Percentiles rank a stretch among this genome's conserved stretches.
phyloP scores from a whole-genome alignment of 108 stramenopile species.

The Licmophora abbreviata region DNA sequence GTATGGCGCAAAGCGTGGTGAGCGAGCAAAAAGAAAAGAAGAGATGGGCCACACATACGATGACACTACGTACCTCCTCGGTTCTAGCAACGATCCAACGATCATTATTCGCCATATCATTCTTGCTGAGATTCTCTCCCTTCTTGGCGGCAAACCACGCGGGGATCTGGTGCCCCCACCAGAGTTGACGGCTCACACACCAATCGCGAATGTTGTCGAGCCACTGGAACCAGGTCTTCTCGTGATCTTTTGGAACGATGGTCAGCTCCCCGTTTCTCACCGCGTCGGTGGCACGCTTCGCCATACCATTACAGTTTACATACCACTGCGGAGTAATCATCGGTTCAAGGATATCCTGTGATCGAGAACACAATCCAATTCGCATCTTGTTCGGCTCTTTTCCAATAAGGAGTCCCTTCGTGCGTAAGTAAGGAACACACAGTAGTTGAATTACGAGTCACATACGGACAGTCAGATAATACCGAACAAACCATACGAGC shows the following conservation, averaged over 20 bases:
- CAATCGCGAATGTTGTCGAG: constrained; percentile 98
- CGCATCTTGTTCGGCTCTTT: constrained; percentile 97
- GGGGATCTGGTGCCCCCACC: constrained; percentile 99
- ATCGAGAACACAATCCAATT: constrained; percentile 92
- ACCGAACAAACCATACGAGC: not conserved
- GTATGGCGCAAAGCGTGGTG: not conserved
- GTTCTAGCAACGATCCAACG: constrained; percentile 94
- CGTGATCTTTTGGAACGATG: constrained; percentile 89
- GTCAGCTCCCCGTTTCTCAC: constrained; percentile 93
- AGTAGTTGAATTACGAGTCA: constrained; percentile 3
- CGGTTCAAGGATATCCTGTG: constrained; percentile 98
- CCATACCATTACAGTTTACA: constrained; percentile 95
- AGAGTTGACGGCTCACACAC: constrained; percentile 97
- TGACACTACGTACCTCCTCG: constrained; percentile 53
- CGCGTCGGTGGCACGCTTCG: constrained; percentile 86
- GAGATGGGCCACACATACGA: not conserved
- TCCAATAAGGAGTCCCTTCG: constrained; percentile 86
- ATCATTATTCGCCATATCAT: constrained; percentile 81
- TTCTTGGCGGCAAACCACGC: constrained; percentile 94
- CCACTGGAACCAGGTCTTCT: constrained; percentile 95
- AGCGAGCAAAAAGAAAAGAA: not conserved
- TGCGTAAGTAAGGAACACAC: not conserved
- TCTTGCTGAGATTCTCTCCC: constrained; percentile 52
- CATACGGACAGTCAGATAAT: not conserved
- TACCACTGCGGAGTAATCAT: constrained; percentile 99